These are phyloP conservation scores for Rugonectria rugulosa DNA, from an alignment of 2,329 filamentous ascomycete species.

Conservation along the genomic window DNA sequence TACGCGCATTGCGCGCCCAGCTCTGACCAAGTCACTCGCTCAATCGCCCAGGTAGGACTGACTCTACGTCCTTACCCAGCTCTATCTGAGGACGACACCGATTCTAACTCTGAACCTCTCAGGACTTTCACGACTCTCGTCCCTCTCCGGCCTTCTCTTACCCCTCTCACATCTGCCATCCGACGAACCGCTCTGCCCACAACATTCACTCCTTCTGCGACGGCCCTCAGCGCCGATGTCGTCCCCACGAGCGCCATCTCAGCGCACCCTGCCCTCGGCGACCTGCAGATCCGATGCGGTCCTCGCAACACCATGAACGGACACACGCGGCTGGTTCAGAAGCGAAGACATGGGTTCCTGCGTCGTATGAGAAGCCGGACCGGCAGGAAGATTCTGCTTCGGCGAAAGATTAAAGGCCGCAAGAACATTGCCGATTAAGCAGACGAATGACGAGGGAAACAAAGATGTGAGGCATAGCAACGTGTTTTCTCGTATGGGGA, in stretches of 20 bases:
- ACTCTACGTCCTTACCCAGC: neutral
- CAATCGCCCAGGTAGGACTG: conserved; percentile 36
- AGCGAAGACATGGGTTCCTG: conserved; percentile 66
- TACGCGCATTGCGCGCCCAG: conserved; percentile 42
- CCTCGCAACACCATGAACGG: conserved; percentile 65
- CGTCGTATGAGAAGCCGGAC: conserved; percentile 57
- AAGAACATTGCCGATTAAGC: conserved; percentile 43
- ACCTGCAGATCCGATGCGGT: conserved; percentile 63
- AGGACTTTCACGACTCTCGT: conserved; percentile 60
- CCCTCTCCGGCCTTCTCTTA: conserved; percentile 57
- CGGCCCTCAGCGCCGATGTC: conserved; percentile 49
- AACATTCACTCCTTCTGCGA: conserved; percentile 41
- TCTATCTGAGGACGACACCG: conserved; percentile 10
- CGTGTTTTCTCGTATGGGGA: neutral
- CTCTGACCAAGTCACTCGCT: conserved; percentile 34
- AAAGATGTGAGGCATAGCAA: neutral
- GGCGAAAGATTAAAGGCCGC: conserved; percentile 62
- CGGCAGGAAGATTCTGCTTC: conserved; percentile 60
- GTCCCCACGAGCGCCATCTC: conserved; percentile 57
- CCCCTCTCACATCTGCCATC: conserved; percentile 42
- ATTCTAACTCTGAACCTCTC: neutral
- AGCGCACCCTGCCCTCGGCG: conserved; percentile 59
- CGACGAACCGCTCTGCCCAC: conserved; percentile 40
- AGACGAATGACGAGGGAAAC: neutral
- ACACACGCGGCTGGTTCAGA: conserved; percentile 63